Evolutionary conservation across 306 rosid genomes (phyloP).

Genomic region (Dryas drummondii): DNA sequence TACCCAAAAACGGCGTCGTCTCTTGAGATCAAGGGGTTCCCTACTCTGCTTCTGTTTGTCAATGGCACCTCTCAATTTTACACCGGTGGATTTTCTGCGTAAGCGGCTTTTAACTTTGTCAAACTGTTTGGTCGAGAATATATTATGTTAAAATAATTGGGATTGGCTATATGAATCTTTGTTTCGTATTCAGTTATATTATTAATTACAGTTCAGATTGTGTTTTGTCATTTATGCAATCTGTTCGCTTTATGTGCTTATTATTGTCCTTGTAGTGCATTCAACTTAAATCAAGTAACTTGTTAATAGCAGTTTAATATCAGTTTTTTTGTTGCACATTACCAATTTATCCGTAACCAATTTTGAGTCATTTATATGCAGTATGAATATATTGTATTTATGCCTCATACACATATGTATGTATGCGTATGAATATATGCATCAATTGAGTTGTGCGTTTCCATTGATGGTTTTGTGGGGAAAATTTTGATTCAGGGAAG

Average conservation of each 20-base stretch:
- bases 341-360: neutral
- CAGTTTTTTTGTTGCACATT: neutral
- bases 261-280: neutral
- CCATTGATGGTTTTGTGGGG: conserved; percentile 4
- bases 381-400: neutral
- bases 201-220: neutral
- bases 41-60: conserved; percentile 80
- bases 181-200: neutral
- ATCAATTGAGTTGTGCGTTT: neutral
- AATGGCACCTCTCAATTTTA: conserved; percentile 80
- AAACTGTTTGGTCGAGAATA: neutral
- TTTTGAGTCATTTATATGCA: neutral
- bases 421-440: neutral
- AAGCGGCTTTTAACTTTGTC: conserved; percentile 24
- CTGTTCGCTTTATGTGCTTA: neutral
- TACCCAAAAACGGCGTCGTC: conserved; percentile 66
- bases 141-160: conserved; percentile 9
- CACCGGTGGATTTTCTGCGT: conserved; percentile 92
- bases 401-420: neutral
- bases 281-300: neutral
- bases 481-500: conserved; percentile 62
- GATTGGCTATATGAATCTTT: conserved; percentile 9
- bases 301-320: neutral
- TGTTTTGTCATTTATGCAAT: neutral
- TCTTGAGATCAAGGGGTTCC: conserved; percentile 82